phyloP scores from a whole-genome alignment of 2,329 filamentous ascomycete species.

The Rachicladosporium sp. region DNA sequence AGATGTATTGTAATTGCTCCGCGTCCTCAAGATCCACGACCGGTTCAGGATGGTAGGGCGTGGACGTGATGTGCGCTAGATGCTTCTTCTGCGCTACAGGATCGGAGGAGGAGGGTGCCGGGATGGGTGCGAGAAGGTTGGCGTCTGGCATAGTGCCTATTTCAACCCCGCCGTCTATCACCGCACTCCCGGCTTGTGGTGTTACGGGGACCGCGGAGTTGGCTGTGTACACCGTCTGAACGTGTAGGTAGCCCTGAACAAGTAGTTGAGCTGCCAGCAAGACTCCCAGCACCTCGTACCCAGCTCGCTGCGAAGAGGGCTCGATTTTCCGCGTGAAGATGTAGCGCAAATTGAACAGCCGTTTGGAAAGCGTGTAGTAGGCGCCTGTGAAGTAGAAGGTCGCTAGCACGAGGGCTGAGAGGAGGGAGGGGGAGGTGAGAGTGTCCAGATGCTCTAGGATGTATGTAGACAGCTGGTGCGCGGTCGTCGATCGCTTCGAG shows the following conservation, averaged over 20 bases:
- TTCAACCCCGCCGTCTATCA: neutral
- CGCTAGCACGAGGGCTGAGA: constrained; percentile 72
- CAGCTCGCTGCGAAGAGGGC: constrained; percentile 55
- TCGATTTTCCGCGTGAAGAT: constrained; percentile 76
- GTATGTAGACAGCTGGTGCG: constrained; percentile 49
- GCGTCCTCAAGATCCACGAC: constrained; percentile 54
- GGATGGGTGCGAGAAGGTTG: constrained; percentile 43
- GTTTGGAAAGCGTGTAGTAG: constrained; percentile 89
- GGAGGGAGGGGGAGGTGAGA: constrained; percentile 68
- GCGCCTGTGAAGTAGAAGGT: constrained; percentile 93
- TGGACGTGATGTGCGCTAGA: constrained; percentile 26
- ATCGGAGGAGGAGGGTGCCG: constrained; percentile 31
- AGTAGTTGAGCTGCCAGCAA: constrained; percentile 76
- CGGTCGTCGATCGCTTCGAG: constrained; percentile 17
- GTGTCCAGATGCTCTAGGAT: constrained; percentile 64
- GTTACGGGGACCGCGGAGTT: too few relatives aligned
- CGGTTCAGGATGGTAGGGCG: constrained; percentile 32
- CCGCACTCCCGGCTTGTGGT: too few relatives aligned
- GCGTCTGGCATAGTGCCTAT: neutral
- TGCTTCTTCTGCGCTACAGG: constrained; percentile 19
- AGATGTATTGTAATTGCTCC: constrained; percentile 68
- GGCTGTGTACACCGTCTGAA: constrained; percentile 32
- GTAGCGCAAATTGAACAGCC: constrained; percentile 74
- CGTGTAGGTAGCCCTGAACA: constrained; percentile 72
- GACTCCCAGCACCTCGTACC: constrained; percentile 89